These are phyloP conservation scores for Boletus eberwhitei DNA, from an alignment of 768 basidiomycete species.

Conservation along the genomic window DNA sequence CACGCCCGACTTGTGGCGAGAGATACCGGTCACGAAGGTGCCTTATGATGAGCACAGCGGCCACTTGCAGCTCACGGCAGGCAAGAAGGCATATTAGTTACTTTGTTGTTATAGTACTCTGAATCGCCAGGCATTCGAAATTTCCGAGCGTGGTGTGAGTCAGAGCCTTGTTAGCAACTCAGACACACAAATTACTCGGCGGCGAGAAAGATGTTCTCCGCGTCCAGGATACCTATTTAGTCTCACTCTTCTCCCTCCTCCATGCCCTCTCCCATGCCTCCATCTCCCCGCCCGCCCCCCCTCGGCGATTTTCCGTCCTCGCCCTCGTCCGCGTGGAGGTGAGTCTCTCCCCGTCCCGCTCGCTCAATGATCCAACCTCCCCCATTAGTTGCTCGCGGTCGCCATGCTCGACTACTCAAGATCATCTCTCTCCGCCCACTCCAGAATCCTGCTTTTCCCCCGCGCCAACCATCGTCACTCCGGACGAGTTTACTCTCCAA, in stretches of 20 bases:
- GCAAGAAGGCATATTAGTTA: conserved; percentile 67
- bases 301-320: conserved; percentile 12
- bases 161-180: neutral
- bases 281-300: neutral
- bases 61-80: conserved; percentile 79
- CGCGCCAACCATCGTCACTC: conserved; percentile 8
- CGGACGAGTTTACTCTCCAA: conserved; percentile 14
- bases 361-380: no score
- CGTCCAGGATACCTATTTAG: conserved; percentile 8
- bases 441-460: conserved; percentile 16
- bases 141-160: neutral
- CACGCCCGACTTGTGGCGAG: conserved; percentile 96
- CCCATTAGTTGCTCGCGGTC: conserved; percentile 14
- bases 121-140: neutral
- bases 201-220: conserved; percentile 7
- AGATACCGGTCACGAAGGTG: conserved; percentile 84
- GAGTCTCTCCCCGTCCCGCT: neutral
- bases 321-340: conserved; percentile 28
- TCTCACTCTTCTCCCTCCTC: neutral
- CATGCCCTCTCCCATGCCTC: conserved; percentile 1
- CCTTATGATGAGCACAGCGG: conserved; percentile 96
- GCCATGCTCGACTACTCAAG: conserved; percentile 11
- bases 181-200: conserved; percentile 7
- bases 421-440: conserved; percentile 14
- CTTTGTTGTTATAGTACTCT: neutral